A percentile compares a stretch with the other conserved stretches of the same genome.
Conservation (phyloP, 192 early-diverging fungal genomes). For the Backusella westeae region DNA sequence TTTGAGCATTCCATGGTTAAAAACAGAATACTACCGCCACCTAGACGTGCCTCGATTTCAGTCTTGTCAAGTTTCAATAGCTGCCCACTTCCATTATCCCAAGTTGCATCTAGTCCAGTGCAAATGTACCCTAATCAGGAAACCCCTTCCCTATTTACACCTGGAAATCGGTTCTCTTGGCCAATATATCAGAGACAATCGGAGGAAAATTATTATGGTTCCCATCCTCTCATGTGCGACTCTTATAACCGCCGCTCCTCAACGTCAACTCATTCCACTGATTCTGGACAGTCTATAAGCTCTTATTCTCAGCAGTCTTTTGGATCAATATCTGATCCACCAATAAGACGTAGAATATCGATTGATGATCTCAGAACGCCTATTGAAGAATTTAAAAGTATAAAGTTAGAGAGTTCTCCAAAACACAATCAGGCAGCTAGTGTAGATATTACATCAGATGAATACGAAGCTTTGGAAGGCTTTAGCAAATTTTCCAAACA, state of each 20-base stretch:
- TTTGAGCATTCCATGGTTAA: conserved; percentile 11
- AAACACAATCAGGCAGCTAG: neutral
- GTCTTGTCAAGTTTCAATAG: neutral
- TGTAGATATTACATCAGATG: conserved; percentile 27
- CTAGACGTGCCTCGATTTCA: conserved; percentile 1
- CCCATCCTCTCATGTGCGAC: neutral
- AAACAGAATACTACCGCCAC: neutral
- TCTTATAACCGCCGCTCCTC: conserved; percentile 2
- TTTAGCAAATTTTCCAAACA: conserved; percentile 30
- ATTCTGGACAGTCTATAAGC: neutral
- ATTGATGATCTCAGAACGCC: conserved; percentile 34
- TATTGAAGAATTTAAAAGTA: conserved; percentile 3
- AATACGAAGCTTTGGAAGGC: conserved; percentile 34
- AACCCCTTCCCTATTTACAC: neutral
- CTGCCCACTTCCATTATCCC: neutral
- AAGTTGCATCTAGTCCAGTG: neutral
- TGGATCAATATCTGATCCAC: neutral
- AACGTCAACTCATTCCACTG: neutral
- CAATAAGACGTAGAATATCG: conserved; percentile 19
- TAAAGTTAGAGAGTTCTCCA: neutral
- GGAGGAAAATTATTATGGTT: neutral
- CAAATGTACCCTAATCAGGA: neutral
- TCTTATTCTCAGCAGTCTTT: conserved; percentile 1
- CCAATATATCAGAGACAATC: neutral
- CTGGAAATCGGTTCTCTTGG: conserved; percentile 1